phyloP scores from a whole-genome alignment of 495 filamentous ascomycete genomes.

The Letharia columbiana region DNA sequence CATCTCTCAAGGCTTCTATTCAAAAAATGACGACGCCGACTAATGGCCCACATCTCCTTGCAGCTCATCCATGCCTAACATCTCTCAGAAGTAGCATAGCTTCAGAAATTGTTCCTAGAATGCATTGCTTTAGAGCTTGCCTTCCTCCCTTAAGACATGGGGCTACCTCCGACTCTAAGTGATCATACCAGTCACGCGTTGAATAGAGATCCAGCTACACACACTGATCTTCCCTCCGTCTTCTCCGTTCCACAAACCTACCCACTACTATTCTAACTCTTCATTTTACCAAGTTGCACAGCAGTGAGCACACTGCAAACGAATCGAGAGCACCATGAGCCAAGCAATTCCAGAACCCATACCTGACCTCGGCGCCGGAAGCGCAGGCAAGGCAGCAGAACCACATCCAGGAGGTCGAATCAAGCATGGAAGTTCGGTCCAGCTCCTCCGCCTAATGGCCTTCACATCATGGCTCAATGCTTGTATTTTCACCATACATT shows the following conservation, averaged over 20 bases:
- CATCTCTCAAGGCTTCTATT: neutral
- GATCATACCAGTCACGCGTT: neutral
- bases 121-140: neutral
- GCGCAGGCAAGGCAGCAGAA: slow-evolving; percentile 29
- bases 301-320: neutral
- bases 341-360: slow-evolving; percentile 20
- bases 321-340: neutral
- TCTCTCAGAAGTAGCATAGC: neutral
- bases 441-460: slow-evolving; percentile 54
- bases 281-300: too few relatives aligned
- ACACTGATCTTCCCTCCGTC: neutral
- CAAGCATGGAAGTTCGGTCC: slow-evolving; percentile 58
- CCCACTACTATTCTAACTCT: neutral
- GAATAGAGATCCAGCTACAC: neutral
- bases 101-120: neutral
- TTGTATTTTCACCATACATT: slow-evolving; percentile 43
- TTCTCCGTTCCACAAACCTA: neutral
- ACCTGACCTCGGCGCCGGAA: slow-evolving; percentile 25
- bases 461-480: slow-evolving; percentile 57
- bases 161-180: neutral
- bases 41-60: neutral
- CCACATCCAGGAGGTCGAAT: slow-evolving; percentile 56
- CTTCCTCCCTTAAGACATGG: neutral
- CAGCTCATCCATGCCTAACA: neutral
- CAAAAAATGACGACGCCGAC: neutral